Percentiles rank a stretch among this genome's conserved stretches.
These are phyloP conservation scores for Monosporascus sp. DNA, from an alignment of 2,329 filamentous ascomycete genomes.

Conservation along the genomic window DNA sequence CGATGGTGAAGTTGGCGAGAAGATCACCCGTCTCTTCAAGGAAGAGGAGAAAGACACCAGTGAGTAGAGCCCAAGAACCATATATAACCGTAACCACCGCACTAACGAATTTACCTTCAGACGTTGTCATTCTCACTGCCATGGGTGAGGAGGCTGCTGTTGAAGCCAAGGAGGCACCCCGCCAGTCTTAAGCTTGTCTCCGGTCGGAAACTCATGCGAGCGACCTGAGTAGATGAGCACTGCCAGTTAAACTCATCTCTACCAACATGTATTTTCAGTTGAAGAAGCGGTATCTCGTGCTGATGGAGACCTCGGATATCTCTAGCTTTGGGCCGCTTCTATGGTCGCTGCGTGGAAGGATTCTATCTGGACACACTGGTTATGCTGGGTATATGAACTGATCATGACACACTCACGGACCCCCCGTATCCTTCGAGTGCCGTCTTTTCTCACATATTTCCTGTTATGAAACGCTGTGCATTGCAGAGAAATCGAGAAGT, in stretches of 20 bases:
- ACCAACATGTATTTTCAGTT: slow-evolving; percentile 5
- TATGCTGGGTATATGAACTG: slow-evolving; percentile 33
- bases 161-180: slow-evolving; percentile 88
- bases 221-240: slow-evolving; percentile 15
- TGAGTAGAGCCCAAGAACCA: slow-evolving; percentile 46
- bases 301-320: slow-evolving; percentile 9
- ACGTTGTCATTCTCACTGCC: slow-evolving; percentile 85
- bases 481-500: slow-evolving; percentile 25
- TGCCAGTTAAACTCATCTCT: slow-evolving; percentile 3
- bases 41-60: slow-evolving; percentile 88
- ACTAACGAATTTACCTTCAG: slow-evolving; percentile 39
- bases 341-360: slow-evolving; percentile 36
- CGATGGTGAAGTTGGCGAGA: slow-evolving; percentile 81
- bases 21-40: slow-evolving; percentile 75
- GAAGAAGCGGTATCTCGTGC: slow-evolving; percentile 14
- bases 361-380: slow-evolving; percentile 39
- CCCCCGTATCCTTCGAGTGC: slow-evolving; percentile 29
- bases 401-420: slow-evolving; percentile 25
- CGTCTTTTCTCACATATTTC: slow-evolving; percentile 28
- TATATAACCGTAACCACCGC: not conserved
- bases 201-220: not conserved
- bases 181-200: slow-evolving; percentile 24
- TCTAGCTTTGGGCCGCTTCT: slow-evolving; percentile 21
- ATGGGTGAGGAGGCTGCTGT: slow-evolving; percentile 94
- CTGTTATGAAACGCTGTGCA: slow-evolving; percentile 15